Evolutionary conservation across 2,329 filamentous ascomycete genomes (phyloP), one percentile per base, ranked within the genome.

Genomic region (Exutisphaerella laricina): DNA sequence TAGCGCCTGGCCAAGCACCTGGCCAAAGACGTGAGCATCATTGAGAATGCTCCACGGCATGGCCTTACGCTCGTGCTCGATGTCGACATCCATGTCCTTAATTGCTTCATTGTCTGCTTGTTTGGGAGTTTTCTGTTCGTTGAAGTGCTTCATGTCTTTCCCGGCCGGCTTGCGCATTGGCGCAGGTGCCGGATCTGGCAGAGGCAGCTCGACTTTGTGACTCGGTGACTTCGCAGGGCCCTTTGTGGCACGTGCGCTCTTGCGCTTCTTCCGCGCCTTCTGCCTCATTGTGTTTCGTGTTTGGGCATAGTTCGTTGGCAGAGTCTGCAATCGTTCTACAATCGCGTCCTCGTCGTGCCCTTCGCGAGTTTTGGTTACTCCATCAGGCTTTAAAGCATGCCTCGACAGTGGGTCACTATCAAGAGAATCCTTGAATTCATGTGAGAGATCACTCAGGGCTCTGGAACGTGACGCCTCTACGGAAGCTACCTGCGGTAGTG

Each of bases 281-380:
- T 52, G 49, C 17, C 38, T 31, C 49, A 52, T 52, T 5, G 49
- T 52, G 28, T 47, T 40, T 16, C 40, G 31, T 22, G 41, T 49
- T 20, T 22, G 30, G 5, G 38, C 33, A 26, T 21, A 45, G n/a
- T 33, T 16, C 10, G 45, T 14, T 17, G 40, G 32, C 9, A 43
- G 23, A 4, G 12, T 25, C 26, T 47, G 40, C 8, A 52, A 28
- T 5, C 43, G 37, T 23, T 51, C 49, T 4, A 45, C 29, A 16
- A 52, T 45, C 5, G 23, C 30, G 5, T 39, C 43, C 16, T 47
- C 31, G 7, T 9, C 16, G 7, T 17, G 21, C 4, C 34, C 17
- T 18, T 35, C n/a, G 17, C 29, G 17, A 12, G 29, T 17, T 9
- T 12, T n/a, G n/a, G 8, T 14, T 23, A 17, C 5, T 16, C 22